These are phyloP conservation scores for Trapa bicornis DNA, from an alignment of 345 rosid genomes.

Conservation along the genomic window DNA sequence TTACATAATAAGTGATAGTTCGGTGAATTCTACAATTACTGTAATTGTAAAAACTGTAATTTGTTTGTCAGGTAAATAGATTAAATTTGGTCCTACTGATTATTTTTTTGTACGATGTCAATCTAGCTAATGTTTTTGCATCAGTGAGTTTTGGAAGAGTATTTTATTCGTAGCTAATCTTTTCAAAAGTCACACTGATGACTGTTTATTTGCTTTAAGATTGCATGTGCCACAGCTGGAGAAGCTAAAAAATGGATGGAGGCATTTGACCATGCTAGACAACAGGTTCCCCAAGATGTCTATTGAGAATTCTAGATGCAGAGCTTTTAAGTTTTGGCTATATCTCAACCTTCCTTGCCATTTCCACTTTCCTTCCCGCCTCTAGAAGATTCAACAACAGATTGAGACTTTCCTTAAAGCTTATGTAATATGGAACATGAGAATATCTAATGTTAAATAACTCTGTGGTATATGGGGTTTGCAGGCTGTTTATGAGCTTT, in stretches of 20 bases:
- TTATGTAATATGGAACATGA: background rate
- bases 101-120: background rate
- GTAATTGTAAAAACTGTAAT: background rate
- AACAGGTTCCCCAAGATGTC: slow-evolving; percentile 46
- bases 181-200: slow-evolving; percentile 5
- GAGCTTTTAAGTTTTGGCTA: background rate
- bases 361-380: background rate
- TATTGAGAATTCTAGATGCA: slow-evolving; percentile 1
- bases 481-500: slow-evolving; percentile 74
- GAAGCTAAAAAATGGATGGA: slow-evolving; percentile 85
- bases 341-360: too few relatives aligned
- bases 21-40: background rate
- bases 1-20: background rate
- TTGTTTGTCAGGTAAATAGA: background rate
- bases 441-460: background rate
- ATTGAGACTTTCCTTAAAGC: background rate
- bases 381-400: background rate
- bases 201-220: slow-evolving; percentile 35
- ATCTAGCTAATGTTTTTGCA: background rate
- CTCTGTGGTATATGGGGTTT: slow-evolving; percentile 5
- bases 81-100: background rate
- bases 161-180: background rate
- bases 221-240: slow-evolving; percentile 87
- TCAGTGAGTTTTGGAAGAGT: background rate
- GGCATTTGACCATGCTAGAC: slow-evolving; percentile 92